Conservation (phyloP, 1,284 basidiomycete species). For the Rugosomyces carneus region DNA sequence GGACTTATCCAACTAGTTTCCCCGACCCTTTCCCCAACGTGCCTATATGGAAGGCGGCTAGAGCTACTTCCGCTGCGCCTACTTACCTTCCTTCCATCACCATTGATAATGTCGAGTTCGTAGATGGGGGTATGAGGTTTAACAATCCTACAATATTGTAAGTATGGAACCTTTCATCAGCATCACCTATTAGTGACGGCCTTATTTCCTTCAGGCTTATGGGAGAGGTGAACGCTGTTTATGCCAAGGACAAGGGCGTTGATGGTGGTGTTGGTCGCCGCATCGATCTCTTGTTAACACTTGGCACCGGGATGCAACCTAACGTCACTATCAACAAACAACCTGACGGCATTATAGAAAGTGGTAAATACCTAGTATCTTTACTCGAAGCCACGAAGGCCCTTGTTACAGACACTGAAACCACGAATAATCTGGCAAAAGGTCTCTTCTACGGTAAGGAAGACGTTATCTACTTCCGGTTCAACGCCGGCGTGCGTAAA, state of each 20-base stretch:
- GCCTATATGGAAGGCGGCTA: constrained; percentile 27
- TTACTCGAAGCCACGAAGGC: constrained; percentile 6
- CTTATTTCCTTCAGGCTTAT: constrained; percentile 5
- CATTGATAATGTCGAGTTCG: constrained; percentile 20
- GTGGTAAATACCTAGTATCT: constrained; percentile 1
- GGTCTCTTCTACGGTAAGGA: constrained; percentile 8
- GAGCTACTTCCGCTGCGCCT: constrained; percentile 28
- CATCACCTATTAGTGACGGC: background rate
- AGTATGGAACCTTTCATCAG: background rate
- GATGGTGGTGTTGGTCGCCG: constrained; percentile 10
- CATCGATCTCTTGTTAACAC: constrained; percentile 7
- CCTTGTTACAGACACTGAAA: constrained; percentile 11
- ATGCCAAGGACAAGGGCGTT: constrained; percentile 2
- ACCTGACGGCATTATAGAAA: background rate
- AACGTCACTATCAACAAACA: constrained; percentile 6
- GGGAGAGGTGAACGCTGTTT: constrained; percentile 14
- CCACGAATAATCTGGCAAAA: constrained; percentile 7
- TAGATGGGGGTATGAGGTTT: constrained; percentile 23
- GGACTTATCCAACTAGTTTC: constrained; percentile 20
- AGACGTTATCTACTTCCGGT: constrained; percentile 10
- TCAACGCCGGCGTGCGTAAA: constrained; percentile 10
- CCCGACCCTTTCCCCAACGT: constrained; percentile 19
- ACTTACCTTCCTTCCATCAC: constrained; percentile 22
- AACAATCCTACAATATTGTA: constrained; percentile 21
- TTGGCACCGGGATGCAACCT: constrained; percentile 14